These are phyloP conservation scores for Skeletonema marinoi DNA, from an alignment of 108 stramenopile genomes.

Conservation along the genomic window DNA sequence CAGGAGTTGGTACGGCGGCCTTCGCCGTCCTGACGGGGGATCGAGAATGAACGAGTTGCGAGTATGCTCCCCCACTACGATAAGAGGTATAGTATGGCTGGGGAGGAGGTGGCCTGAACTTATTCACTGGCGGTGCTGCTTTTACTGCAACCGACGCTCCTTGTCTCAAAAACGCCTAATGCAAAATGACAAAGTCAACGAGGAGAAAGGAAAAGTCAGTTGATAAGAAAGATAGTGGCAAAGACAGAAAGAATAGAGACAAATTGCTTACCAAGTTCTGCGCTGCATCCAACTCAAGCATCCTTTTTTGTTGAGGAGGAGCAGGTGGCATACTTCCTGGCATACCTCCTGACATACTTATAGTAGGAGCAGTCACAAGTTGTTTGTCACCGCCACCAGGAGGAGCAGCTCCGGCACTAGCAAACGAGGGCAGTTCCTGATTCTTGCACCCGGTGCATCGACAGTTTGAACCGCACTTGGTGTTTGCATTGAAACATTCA, in stretches of 20 bases:
- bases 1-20: neutral
- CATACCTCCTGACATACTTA: too few species aligned
- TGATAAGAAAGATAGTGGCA: neutral
- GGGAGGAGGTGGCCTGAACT: neutral
- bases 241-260: neutral
- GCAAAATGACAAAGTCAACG: neutral
- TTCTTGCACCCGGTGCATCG: slow-evolving; percentile 95
- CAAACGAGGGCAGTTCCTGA: slow-evolving; percentile 6
- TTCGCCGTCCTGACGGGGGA: neutral
- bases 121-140: neutral
- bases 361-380: neutral
- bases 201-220: neutral
- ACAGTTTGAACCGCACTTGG: slow-evolving; percentile 88
- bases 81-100: neutral
- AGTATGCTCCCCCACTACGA: slow-evolving; percentile 1
- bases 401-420: neutral
- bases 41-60: neutral
- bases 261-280: slow-evolving; percentile 62
- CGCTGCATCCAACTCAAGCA: slow-evolving; percentile 72
- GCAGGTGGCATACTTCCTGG: neutral
- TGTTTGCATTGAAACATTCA: slow-evolving; percentile 86
- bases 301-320: slow-evolving; percentile 14
- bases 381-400: neutral
- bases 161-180: neutral
- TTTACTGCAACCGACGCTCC: neutral